These are phyloP conservation scores for Globisporangium yorkense DNA, from an alignment of 352 stramenopile species.

Conservation along the genomic window DNA sequence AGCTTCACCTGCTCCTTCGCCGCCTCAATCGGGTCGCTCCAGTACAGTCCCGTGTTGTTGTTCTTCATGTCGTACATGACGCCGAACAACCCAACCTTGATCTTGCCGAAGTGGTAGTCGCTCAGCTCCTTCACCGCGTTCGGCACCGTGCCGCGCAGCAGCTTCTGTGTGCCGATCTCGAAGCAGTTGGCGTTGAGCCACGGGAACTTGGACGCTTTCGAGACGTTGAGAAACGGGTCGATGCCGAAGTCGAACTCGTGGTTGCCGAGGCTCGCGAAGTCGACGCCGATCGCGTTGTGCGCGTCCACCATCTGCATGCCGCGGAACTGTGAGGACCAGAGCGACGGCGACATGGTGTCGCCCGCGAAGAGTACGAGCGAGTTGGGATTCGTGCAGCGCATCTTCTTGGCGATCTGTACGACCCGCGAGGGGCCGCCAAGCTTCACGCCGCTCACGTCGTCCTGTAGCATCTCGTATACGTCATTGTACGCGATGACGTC, in stretches of 20 bases:
- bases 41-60: slow-evolving; percentile 55
- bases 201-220: slow-evolving; percentile 41
- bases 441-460: slow-evolving; percentile 48
- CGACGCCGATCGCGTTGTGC: slow-evolving; percentile 67
- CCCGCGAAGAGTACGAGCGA: slow-evolving; percentile 69
- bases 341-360: slow-evolving; percentile 71
- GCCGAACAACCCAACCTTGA: slow-evolving; percentile 63
- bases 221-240: slow-evolving; percentile 67
- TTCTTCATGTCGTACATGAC: slow-evolving; percentile 81
- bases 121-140: slow-evolving; percentile 45
- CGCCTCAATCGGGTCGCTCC: slow-evolving; percentile 51
- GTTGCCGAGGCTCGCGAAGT: slow-evolving; percentile 70
- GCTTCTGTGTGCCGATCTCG: slow-evolving; percentile 28
- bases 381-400: slow-evolving; percentile 53
- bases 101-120: slow-evolving; percentile 24
- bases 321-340: slow-evolving; percentile 73
- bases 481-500: slow-evolving; percentile 77
- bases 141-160: slow-evolving; percentile 44
- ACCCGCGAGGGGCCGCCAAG: slow-evolving; percentile 63
- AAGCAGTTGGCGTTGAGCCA: slow-evolving; percentile 78
- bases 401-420: slow-evolving; percentile 41
- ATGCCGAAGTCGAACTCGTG: slow-evolving; percentile 80
- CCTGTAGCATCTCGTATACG: slow-evolving; percentile 73
- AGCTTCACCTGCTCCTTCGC: slow-evolving; percentile 44
- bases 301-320: slow-evolving; percentile 77